Evolutionary conservation across 257 asterid species (phyloP).

Genomic region (Asclepias syriaca): DNA sequence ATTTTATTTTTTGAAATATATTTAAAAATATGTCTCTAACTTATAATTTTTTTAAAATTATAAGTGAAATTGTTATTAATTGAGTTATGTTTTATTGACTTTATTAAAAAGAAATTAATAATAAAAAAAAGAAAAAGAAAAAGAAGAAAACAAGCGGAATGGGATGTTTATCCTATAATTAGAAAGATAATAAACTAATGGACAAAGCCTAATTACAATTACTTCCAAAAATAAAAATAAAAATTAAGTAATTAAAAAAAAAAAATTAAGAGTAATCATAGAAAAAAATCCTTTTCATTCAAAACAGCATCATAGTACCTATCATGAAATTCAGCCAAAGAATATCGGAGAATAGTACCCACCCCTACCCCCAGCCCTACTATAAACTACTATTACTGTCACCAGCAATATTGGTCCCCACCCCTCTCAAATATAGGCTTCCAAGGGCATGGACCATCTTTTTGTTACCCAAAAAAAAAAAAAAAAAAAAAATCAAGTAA

Average conservation of each 20-base stretch:
- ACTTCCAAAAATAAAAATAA: not conserved
- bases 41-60: too few relatives aligned
- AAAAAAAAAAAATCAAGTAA: too few relatives aligned
- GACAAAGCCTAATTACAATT: constrained; percentile 9
- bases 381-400: constrained; percentile 1
- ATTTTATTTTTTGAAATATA: too few relatives aligned
- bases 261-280: constrained; percentile 11
- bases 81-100: too few relatives aligned
- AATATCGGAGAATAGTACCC: constrained; percentile 18
- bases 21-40: too few relatives aligned
- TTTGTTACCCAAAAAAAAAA: constrained; percentile 25
- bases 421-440: not conserved
- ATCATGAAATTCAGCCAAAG: constrained; percentile 33
- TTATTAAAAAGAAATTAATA: too few relatives aligned
- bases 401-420: constrained; percentile 15
- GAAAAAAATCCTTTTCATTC: constrained; percentile 23
- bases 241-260: not conserved
- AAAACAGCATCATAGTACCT: constrained; percentile 30
- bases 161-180: not conserved
- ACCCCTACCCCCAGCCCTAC: not conserved
- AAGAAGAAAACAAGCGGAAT: not conserved
- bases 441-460: constrained; percentile 40
- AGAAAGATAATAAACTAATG: not conserved
- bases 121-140: too few relatives aligned
- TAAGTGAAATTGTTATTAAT: too few relatives aligned